These are phyloP conservation scores for Solanum dulcamara DNA, from an alignment of 257 asterid genomes.

Conservation along the genomic window DNA sequence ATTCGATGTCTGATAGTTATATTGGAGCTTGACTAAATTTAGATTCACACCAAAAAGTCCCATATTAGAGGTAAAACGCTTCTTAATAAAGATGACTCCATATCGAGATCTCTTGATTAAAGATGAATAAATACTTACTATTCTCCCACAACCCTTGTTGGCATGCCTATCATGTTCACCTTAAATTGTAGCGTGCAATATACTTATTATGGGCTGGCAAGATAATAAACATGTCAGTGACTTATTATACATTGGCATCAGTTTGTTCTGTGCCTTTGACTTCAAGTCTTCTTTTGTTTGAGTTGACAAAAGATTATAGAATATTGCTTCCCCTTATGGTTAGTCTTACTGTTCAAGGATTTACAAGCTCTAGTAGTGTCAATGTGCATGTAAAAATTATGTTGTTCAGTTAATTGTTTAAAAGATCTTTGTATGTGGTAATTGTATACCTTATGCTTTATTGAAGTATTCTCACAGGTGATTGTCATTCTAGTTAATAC, in stretches of 20 bases:
- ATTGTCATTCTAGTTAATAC: not conserved
- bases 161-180: no score
- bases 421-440: not conserved
- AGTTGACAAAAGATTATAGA: constrained; percentile 89
- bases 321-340: constrained; percentile 98
- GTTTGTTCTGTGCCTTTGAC: constrained; percentile 95
- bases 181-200: no score
- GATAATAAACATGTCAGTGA: no score
- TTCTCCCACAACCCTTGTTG: no score
- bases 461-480: not conserved
- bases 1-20: no score
- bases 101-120: no score
- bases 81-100: no score
- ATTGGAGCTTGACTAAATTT: no score
- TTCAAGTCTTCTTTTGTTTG: constrained; percentile 88
- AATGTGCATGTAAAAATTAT: not conserved
- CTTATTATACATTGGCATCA: constrained; percentile 86
- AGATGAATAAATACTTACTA: no score
- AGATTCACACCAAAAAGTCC: no score
- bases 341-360: constrained; percentile 4
- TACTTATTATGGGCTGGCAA: no score
- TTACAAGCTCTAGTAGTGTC: not conserved
- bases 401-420: not conserved
- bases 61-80: no score
- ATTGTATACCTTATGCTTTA: not conserved